phyloP scores from a whole-genome alignment of 2,329 filamentous ascomycete species.

The Allantophomopsis lycopodina region DNA sequence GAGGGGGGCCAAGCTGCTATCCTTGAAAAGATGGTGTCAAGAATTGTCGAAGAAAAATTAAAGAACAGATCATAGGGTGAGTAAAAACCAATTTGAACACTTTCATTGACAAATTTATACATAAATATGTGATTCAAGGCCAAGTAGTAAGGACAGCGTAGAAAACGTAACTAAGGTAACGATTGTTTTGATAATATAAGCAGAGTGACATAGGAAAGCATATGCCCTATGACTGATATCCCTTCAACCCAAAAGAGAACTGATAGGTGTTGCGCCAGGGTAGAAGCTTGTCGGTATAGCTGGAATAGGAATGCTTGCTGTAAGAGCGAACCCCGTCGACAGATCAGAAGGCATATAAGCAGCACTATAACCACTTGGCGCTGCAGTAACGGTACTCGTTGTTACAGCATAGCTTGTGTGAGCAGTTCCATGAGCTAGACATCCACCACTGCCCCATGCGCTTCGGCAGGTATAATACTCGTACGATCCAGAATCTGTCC shows the following conservation, averaged over 20 bases:
- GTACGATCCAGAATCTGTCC: conserved; percentile 7
- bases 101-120: too few relatives aligned
- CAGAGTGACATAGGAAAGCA: too few relatives aligned
- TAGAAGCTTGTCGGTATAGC: conserved; percentile 12
- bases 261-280: conserved; percentile 9
- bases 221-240: too few relatives aligned
- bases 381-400: background rate
- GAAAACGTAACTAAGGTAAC: too few relatives aligned
- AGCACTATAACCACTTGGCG: conserved; percentile 1
- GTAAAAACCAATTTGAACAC: background rate
- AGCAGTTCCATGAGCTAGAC: conserved; percentile 19
- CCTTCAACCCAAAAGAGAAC: conserved; percentile 5
- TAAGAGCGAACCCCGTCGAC: conserved; percentile 6
- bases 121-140: too few relatives aligned
- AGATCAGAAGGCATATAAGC: conserved; percentile 9
- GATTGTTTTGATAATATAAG: too few relatives aligned
- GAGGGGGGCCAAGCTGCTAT: conserved; percentile 38
- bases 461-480: conserved; percentile 30
- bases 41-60: conserved; percentile 44
- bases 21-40: conserved; percentile 59
- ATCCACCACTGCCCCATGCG: conserved; percentile 32
- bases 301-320: conserved; percentile 10
- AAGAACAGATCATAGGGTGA: background rate
- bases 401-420: background rate
- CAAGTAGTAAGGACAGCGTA: too few relatives aligned